These are phyloP conservation scores for Rhizopus arrhizus DNA, from an alignment of 371 early-diverging fungal species.

Conservation along the genomic window DNA sequence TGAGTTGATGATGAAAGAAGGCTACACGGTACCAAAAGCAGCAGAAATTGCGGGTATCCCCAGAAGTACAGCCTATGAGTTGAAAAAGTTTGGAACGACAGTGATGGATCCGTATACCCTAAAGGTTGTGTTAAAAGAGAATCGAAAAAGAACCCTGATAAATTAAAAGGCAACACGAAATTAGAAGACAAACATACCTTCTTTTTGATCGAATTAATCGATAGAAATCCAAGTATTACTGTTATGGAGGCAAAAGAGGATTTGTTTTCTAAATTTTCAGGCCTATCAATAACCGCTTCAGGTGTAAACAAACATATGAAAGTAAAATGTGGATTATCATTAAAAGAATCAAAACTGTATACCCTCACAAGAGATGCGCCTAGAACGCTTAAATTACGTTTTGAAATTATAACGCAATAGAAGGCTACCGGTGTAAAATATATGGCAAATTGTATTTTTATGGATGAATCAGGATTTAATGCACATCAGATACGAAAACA, in stretches of 20 bases:
- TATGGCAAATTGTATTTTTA: conserved; percentile 1
- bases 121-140: conserved; percentile 8
- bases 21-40: conserved; percentile 11
- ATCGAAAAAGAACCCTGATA: conserved; percentile 9
- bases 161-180: conserved; percentile 7
- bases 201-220: conserved; percentile 12
- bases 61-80: conserved; percentile 7
- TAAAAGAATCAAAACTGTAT: conserved; percentile 9
- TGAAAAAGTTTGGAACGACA: conserved; percentile 12
- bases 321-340: conserved; percentile 7
- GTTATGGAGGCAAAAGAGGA: conserved; percentile 8
- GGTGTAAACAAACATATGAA: conserved; percentile 8
- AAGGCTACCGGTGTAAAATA: neutral
- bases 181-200: conserved; percentile 10
- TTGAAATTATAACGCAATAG: conserved; percentile 5
- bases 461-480: neutral
- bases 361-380: conserved; percentile 6
- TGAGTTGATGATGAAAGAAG: conserved; percentile 11
- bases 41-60: conserved; percentile 10
- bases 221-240: conserved; percentile 6
- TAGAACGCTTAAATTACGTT: conserved; percentile 6
- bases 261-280: conserved; percentile 3
- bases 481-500: too few species aligned
- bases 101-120: conserved; percentile 11
- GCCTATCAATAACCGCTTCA: conserved; percentile 5